phyloP scores from a whole-genome alignment of 768 basidiomycete species.

The Saitozyma podzolica region DNA sequence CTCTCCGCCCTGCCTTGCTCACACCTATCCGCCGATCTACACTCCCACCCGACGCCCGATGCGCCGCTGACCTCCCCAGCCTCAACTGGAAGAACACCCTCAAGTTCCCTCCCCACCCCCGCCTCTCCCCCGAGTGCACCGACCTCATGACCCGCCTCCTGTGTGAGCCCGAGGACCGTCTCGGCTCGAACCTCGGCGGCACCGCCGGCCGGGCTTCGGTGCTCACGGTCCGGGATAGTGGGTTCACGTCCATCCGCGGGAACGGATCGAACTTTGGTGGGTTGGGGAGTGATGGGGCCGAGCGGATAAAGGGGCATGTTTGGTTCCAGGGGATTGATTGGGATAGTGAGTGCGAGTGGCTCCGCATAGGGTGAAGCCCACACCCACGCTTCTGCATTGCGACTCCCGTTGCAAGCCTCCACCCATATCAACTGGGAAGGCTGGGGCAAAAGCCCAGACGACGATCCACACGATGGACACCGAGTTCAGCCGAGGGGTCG shows the following conservation, averaged over 20 bases:
- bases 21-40: too few species aligned
- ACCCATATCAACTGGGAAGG: too few species aligned
- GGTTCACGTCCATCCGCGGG: too few species aligned
- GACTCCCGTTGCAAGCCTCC: too few species aligned
- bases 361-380: too few species aligned
- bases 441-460: too few species aligned
- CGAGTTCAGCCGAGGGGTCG: not conserved
- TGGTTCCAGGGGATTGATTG: slow-evolving; percentile 93
- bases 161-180: slow-evolving; percentile 92
- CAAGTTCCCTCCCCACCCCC: slow-evolving; percentile 80
- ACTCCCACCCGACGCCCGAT: too few species aligned
- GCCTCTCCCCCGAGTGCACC: slow-evolving; percentile 80
- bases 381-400: too few species aligned
- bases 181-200: slow-evolving; percentile 51
- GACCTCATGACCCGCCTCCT: slow-evolving; percentile 84
- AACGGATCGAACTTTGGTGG: slow-evolving; percentile 3
- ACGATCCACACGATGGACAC: too few species aligned
- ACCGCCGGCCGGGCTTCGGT: slow-evolving; percentile 48
- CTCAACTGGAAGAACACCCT: slow-evolving; percentile 89
- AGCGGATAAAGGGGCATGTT: slow-evolving; percentile 83
- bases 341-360: slow-evolving; percentile 56
- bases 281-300: slow-evolving; percentile 69
- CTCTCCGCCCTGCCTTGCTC: too few species aligned
- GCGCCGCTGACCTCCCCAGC: slow-evolving; percentile 22
- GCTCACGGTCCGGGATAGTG: slow-evolving; percentile 55